Base-by-base conservation (phyloP, 768 basidiomycete genomes). In the Amanita phalloides region DNA sequence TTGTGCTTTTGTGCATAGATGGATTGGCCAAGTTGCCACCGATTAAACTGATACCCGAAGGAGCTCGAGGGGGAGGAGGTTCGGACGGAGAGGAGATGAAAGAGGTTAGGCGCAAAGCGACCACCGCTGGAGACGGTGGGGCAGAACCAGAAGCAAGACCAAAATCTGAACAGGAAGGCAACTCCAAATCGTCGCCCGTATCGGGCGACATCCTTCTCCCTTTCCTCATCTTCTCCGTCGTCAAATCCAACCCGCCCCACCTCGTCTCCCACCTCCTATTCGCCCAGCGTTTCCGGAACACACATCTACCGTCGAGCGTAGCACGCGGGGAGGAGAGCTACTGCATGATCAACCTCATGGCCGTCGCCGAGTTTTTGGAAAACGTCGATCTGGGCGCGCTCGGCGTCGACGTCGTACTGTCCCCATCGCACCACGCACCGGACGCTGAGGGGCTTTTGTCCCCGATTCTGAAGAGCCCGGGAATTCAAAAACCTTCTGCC, bases 281-380 rank as follows among this genome's bases (percentile, higher is more conserved):
- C 69, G 74, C 82, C 33, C 73, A 84, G 57, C 69, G 81, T 26
- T 84, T 81, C 59, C 60, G 79, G 37, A 76, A 79, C 51, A 5
- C 75, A 78, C 51, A 62, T 69, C 1, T 62, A 77, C 2, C 79
- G 82, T 0, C 91, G 92, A 2, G 80, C 82, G 0, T 33, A 11
- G 32, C 32, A 33, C 1, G 33, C 13, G 93, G 93, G 2, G 92
- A 97, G 61, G 89, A 90, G 60, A 84, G 82, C 45, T 99, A 93
- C 60, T 97, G 93, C 53, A 75, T 95, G 37, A 88, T 97, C 64
- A 98, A 96, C 66, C 72, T 96, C 36, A 82, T 94, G 74, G 95
- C 95, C 9, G 93, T 95, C 4, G 90, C 89, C 1, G 94, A 97
- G 62, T 99, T 97, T 64, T 72, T 97, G 48, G 92, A 95, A 68